Conservation (phyloP, 257 asterid genomes). For the Solanum piurae region DNA sequence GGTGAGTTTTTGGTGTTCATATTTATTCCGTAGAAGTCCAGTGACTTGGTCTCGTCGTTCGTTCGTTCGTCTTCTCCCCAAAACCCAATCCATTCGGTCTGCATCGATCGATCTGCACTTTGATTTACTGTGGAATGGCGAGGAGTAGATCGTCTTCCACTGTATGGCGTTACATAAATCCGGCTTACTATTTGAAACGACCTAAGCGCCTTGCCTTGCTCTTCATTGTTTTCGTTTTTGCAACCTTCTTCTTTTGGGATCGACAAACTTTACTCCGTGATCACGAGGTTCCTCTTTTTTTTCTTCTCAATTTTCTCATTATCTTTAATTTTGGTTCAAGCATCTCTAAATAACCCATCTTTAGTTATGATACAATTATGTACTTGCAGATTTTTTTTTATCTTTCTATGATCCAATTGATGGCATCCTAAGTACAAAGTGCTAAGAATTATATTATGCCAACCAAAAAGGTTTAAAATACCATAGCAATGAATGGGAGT, state of each 20-base stretch:
- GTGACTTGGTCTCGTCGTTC: not conserved
- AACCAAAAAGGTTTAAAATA: not conserved
- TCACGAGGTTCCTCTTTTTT: slow-evolving; percentile 47
- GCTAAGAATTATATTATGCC: not conserved
- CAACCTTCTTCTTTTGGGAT: slow-evolving; percentile 73
- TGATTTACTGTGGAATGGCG: slow-evolving; percentile 36
- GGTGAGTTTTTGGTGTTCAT: not conserved
- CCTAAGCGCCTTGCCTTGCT: slow-evolving; percentile 85
- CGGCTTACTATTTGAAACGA: slow-evolving; percentile 83
- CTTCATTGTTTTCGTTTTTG: slow-evolving; percentile 48
- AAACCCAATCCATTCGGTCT: not conserved
- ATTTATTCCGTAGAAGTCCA: not conserved
- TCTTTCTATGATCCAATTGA: not conserved
- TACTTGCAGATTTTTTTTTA: not conserved
- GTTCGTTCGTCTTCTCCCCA: not conserved
- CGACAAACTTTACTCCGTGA: slow-evolving; percentile 90
- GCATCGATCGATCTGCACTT: not conserved
- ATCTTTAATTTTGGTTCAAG: not conserved
- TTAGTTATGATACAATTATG: not conserved
- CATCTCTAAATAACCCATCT: not conserved
- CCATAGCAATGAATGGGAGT: not conserved
- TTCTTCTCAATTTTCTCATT: not conserved
- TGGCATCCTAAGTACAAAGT: not conserved
- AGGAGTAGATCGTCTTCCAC: slow-evolving; percentile 80
- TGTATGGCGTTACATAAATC: slow-evolving; percentile 57